A percentile compares a stretch with the other conserved stretches of the same genome.
Evolutionary conservation across 106 monocot genomes (phyloP).

Genomic region (Allium fistulosum): DNA sequence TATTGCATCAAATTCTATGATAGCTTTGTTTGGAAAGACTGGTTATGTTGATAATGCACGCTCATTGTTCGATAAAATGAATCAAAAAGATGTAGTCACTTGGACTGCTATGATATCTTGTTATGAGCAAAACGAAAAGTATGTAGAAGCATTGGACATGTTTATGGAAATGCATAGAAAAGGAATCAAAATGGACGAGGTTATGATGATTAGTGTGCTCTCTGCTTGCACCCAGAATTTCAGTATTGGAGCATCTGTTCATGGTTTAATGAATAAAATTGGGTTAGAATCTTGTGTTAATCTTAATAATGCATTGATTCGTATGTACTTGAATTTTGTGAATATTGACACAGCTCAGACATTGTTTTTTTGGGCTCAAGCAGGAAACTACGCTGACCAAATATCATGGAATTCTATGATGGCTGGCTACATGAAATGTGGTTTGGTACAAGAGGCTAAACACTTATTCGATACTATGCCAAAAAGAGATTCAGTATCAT

Average conservation of each 20-base stretch:
- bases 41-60: constrained; percentile 33
- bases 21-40: constrained; percentile 44
- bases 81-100: constrained; percentile 40
- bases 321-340: constrained; percentile 60
- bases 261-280: constrained; percentile 42
- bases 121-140: constrained; percentile 68
- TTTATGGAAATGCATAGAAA: constrained; percentile 37
- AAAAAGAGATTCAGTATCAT: constrained; percentile 66
- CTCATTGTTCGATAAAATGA: constrained; percentile 56
- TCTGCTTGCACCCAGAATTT: constrained; percentile 44
- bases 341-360: constrained; percentile 26
- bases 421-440: constrained; percentile 55
- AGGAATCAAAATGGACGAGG: constrained; percentile 50
- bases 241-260: constrained; percentile 38
- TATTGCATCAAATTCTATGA: constrained; percentile 74
- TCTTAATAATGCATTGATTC: constrained; percentile 70
- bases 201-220: constrained; percentile 51
- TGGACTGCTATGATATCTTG: constrained; percentile 86
- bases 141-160: constrained; percentile 50
- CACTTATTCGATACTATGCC: constrained; percentile 46
- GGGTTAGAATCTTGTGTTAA: constrained; percentile 56
- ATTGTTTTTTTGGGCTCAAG: constrained; percentile 34
- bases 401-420: constrained; percentile 95
- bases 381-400: constrained; percentile 34
- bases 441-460: constrained; percentile 39